Evolutionary conservation across 2,329 filamentous ascomycete species (phyloP).

Genomic region (Beauveria sp.): DNA sequence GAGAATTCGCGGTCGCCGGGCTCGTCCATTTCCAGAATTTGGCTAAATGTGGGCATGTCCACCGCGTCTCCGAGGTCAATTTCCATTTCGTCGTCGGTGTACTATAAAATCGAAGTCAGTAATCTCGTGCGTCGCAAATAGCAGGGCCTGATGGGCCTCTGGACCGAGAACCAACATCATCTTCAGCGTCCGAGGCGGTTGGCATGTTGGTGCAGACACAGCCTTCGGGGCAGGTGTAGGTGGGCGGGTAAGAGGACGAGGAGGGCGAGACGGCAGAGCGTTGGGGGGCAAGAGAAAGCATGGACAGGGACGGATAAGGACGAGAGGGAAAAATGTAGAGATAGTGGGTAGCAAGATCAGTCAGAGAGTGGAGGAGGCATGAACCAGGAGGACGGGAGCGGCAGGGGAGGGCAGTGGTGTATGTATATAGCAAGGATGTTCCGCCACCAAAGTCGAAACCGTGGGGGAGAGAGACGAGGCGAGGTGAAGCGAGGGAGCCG

Average conservation of each 20-base stretch:
- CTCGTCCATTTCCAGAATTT: constrained; percentile 99
- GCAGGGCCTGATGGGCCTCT: not conserved
- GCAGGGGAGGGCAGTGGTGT: constrained; percentile 2
- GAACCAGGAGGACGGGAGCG: not conserved
- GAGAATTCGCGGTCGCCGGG: constrained; percentile 82
- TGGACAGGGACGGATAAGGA: not conserved
- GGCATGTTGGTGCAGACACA: constrained; percentile 1
- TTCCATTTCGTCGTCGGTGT: constrained; percentile 34
- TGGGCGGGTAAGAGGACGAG: not conserved
- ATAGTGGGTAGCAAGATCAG: not conserved
- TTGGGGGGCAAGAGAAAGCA: constrained; percentile 6
- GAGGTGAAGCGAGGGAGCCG: not conserved
- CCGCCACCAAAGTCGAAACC: constrained; percentile 6
- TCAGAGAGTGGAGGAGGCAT: not conserved
- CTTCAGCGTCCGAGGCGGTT: not conserved
- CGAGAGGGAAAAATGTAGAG: not conserved
- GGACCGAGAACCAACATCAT: constrained; percentile 7
- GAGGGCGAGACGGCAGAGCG: not conserved
- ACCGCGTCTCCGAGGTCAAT: constrained; percentile 65
- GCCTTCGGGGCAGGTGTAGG: not conserved
- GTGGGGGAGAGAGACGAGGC: constrained; percentile 2
- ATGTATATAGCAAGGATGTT: constrained; percentile 9
- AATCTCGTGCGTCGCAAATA: not conserved
- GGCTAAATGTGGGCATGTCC: constrained; percentile 74
- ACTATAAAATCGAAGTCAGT: not conserved